These are phyloP conservation scores for Parasitella parasitica DNA, from an alignment of 371 early-diverging fungal genomes.

Conservation along the genomic window DNA sequence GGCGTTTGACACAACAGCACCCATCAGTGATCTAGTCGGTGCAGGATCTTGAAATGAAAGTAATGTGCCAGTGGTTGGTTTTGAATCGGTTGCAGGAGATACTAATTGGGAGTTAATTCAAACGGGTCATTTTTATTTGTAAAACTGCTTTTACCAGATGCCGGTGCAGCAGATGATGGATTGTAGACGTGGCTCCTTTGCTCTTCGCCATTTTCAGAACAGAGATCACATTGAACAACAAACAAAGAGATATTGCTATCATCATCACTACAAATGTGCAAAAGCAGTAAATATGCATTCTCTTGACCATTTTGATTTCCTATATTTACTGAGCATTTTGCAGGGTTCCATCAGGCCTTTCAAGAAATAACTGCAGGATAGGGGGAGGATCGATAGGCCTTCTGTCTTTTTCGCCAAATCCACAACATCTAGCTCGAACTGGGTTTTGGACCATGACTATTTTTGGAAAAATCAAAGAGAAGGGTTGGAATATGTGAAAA, in stretches of 20 bases:
- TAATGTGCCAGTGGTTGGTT: slow-evolving; percentile 11
- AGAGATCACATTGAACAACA: slow-evolving; percentile 29
- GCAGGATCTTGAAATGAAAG: slow-evolving; percentile 27
- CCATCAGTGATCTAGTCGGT: slow-evolving; percentile 57
- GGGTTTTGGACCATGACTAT: slow-evolving; percentile 57
- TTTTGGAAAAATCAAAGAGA: background rate
- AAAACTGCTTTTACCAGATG: background rate
- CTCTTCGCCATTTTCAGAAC: slow-evolving; percentile 28
- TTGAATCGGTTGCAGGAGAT: background rate
- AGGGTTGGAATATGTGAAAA: background rate
- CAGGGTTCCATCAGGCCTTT: slow-evolving; percentile 26
- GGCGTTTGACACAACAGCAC: slow-evolving; percentile 54
- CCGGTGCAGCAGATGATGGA: slow-evolving; percentile 24
- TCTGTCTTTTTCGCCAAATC: slow-evolving; percentile 37
- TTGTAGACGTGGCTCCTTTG: slow-evolving; percentile 25
- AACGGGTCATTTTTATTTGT: background rate
- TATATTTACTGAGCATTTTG: slow-evolving; percentile 25
- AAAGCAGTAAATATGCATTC: background rate
- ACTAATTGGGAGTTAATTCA: background rate
- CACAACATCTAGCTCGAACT: slow-evolving; percentile 64
- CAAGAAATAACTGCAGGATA: slow-evolving; percentile 36
- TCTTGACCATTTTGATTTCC: background rate
- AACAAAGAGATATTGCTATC: slow-evolving; percentile 23
- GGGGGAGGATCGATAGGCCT: slow-evolving; percentile 39
- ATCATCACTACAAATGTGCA: slow-evolving; percentile 8